Evolutionary conservation across 140 eudicot species (phyloP).

Genomic region (Stevia rebaudiana): DNA sequence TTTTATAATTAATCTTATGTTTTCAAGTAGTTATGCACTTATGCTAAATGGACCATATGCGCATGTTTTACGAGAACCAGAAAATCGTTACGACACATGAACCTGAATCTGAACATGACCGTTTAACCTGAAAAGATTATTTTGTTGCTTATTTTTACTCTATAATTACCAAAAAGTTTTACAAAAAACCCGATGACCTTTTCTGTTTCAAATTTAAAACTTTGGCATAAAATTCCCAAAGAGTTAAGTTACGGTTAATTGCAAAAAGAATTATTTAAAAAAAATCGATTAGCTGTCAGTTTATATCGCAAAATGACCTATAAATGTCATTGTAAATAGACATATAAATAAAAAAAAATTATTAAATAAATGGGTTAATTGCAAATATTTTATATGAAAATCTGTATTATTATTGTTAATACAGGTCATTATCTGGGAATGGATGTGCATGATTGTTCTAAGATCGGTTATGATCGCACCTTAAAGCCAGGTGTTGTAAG

Average conservation of each 20-base stretch:
- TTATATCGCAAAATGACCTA: too few relatives aligned
- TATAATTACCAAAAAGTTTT: too few relatives aligned
- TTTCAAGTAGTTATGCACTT: not conserved
- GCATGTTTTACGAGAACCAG: too few relatives aligned
- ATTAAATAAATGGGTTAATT: not conserved
- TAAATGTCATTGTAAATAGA: too few relatives aligned
- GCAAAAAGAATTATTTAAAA: too few relatives aligned
- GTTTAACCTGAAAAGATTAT: not conserved
- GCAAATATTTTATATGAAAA: not conserved
- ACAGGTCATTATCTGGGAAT: slow-evolving; percentile 91
- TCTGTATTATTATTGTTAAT: not conserved
- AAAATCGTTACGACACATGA: not conserved
- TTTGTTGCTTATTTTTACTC: not conserved
- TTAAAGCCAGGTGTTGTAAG: slow-evolving; percentile 95
- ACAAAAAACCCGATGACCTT: not conserved
- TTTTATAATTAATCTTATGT: not conserved
- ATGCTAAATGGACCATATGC: not conserved
- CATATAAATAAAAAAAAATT: too few relatives aligned
- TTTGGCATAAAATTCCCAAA: not conserved
- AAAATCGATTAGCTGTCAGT: too few relatives aligned
- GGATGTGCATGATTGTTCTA: slow-evolving; percentile 91
- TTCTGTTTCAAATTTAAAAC: not conserved
- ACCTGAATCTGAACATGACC: not conserved
- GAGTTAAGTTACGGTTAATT: too few relatives aligned
- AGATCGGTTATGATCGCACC: slow-evolving; percentile 57